Evolutionary conservation across 306 rosid species (phyloP).

Genomic region (Casuarina equisetifolia): DNA sequence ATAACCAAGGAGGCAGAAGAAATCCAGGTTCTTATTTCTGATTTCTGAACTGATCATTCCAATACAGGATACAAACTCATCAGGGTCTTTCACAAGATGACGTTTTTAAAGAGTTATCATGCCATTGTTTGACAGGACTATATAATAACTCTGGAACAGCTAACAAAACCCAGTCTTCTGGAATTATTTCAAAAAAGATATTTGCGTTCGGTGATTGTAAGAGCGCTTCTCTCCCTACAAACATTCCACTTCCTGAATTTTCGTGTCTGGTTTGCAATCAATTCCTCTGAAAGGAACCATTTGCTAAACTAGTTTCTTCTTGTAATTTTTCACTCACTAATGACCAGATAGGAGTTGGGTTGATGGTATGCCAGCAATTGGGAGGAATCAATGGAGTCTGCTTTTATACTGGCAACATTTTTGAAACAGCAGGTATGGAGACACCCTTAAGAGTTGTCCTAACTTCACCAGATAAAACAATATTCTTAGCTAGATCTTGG

Average conservation of each 20-base stretch:
- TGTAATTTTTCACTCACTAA: conserved; percentile 2
- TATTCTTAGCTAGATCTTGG: not conserved
- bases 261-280: not conserved
- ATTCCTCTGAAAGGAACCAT: not conserved
- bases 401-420: conserved; percentile 75
- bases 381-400: conserved; percentile 89
- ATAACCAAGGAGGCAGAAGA: conserved; percentile 72
- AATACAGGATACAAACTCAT: not conserved
- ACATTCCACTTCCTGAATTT: not conserved
- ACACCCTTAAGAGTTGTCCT: not conserved
- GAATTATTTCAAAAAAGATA: conserved; percentile 86
- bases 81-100: conserved; percentile 13
- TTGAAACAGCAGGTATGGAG: conserved; percentile 70
- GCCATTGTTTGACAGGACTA: conserved; percentile 57
- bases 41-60: conserved; percentile 7
- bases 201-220: conserved; percentile 44
- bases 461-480: not conserved
- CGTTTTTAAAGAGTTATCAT: conserved; percentile 7
- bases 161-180: conserved; percentile 66
- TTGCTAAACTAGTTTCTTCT: not conserved
- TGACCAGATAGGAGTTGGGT: conserved; percentile 78
- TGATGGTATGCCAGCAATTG: conserved; percentile 88
- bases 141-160: conserved; percentile 60
- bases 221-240: conserved; percentile 12
- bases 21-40: conserved; percentile 60